A percentile compares a stretch with the other conserved stretches of the same genome.
Conservation (phyloP, 2,329 filamentous ascomycete species). For the Trichoderma citrinoviride region DNA sequence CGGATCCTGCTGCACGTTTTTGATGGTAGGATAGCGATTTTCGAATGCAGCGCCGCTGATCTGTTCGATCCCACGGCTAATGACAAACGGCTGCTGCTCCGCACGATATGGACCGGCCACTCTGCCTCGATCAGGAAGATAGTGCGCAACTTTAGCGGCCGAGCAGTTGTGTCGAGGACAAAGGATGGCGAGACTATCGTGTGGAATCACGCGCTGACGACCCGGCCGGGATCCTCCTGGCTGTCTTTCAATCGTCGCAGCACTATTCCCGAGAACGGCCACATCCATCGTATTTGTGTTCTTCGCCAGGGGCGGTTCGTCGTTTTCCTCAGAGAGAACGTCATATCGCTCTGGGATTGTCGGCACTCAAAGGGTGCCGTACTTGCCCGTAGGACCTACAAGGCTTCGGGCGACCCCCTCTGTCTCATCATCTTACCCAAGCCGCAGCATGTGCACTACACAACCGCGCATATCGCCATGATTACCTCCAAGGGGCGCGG, state of each 20-base stretch:
- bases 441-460: slow-evolving; percentile 53
- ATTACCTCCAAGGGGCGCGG: slow-evolving; percentile 76
- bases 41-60: slow-evolving; percentile 72
- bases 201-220: slow-evolving; percentile 64
- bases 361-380: slow-evolving; percentile 56
- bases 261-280: slow-evolving; percentile 62
- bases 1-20: slow-evolving; percentile 80
- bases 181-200: slow-evolving; percentile 75
- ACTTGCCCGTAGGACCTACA: slow-evolving; percentile 52
- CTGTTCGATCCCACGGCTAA: slow-evolving; percentile 72
- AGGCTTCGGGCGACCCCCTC: slow-evolving; percentile 66
- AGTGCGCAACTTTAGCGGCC: slow-evolving; percentile 77
- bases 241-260: slow-evolving; percentile 61
- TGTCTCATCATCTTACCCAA: slow-evolving; percentile 75
- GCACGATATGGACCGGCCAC: slow-evolving; percentile 79
- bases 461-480: slow-evolving; percentile 71
- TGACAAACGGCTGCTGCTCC: slow-evolving; percentile 58
- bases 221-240: slow-evolving; percentile 25
- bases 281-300: slow-evolving; percentile 78
- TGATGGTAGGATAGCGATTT: slow-evolving; percentile 79
- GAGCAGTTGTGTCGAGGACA: slow-evolving; percentile 78
- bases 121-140: slow-evolving; percentile 78
- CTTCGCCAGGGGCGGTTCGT: slow-evolving; percentile 75
- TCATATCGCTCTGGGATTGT: slow-evolving; percentile 78
- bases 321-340: slow-evolving; percentile 71